A percentile compares a stretch with the other conserved stretches of the same genome.
Evolutionary conservation across 2,329 filamentous ascomycete species (phyloP).

Genomic region (Periglandula ipomoeae): DNA sequence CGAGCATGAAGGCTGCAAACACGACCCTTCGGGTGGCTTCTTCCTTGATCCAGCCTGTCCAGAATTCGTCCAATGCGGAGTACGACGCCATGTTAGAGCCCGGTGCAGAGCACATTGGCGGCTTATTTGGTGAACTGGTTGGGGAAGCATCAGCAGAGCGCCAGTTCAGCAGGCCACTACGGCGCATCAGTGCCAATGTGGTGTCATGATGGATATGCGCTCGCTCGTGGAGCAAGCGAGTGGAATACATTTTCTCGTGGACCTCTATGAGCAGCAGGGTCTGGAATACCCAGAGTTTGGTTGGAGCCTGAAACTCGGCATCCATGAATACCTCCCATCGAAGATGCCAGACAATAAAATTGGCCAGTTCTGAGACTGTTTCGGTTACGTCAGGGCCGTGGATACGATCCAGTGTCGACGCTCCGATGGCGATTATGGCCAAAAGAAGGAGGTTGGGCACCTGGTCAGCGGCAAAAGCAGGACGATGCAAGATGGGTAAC

Average conservation of each 20-base stretch:
- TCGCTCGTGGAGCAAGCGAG: slow-evolving; percentile 80
- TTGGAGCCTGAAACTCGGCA: slow-evolving; percentile 77
- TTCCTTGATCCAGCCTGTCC: slow-evolving; percentile 92
- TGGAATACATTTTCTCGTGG: slow-evolving; percentile 98
- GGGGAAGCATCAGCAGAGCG: no score
- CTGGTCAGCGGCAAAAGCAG: slow-evolving; percentile 82
- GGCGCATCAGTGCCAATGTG: slow-evolving; percentile 87
- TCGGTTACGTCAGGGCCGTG: slow-evolving; percentile 66
- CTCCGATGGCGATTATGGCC: slow-evolving; percentile 86
- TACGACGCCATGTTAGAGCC: slow-evolving; percentile 46
- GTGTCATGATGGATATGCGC: slow-evolving; percentile 96
- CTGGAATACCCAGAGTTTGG: slow-evolving; percentile 95
- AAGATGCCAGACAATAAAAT: slow-evolving; percentile 88
- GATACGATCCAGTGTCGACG: slow-evolving; percentile 76
- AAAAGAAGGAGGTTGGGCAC: slow-evolving; percentile 79
- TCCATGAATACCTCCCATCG: slow-evolving; percentile 95
- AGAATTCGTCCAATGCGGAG: slow-evolving; percentile 78
- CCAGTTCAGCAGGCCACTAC: slow-evolving; percentile 83
- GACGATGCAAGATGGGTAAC: slow-evolving; percentile 87
- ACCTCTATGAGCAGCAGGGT: slow-evolving; percentile 79
- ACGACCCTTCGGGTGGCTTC: slow-evolving; percentile 85
- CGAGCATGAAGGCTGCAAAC: slow-evolving; percentile 89
- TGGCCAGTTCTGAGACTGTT: slow-evolving; percentile 72
- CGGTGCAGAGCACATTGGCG: slow-evolving; percentile 74
- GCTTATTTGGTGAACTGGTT: no score